phyloP scores from a whole-genome alignment of 257 asterid genomes.

The Capsicum chinense region DNA sequence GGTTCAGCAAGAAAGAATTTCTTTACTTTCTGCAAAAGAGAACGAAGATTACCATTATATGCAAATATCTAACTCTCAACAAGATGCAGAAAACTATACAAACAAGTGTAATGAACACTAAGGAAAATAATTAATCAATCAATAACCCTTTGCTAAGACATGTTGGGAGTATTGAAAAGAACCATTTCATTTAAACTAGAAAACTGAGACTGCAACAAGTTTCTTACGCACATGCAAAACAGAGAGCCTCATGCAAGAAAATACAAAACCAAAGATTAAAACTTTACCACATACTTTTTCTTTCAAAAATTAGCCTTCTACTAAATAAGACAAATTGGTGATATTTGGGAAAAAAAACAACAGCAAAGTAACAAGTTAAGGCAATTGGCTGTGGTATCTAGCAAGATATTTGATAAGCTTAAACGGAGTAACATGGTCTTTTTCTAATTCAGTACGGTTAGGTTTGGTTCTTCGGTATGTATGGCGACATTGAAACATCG shows the following conservation, averaged over 20 bases:
- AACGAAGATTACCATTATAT: neutral
- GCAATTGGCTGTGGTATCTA: neutral
- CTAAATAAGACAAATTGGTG: neutral
- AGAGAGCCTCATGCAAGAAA: neutral
- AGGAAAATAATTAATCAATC: neutral
- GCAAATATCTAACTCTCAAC: neutral
- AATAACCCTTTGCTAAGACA: neutral
- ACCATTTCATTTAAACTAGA: neutral
- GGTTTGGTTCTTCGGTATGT: too few relatives aligned
- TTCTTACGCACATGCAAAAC: neutral
- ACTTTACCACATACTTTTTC: neutral
- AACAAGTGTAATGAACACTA: neutral
- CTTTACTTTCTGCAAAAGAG: slow-evolving; percentile 44
- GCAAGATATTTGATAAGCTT: slow-evolving; percentile 7
- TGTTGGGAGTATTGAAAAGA: neutral
- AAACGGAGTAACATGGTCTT: neutral
- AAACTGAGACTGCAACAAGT: neutral
- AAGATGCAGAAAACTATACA: neutral
- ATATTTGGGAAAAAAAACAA: neutral
- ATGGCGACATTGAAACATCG: too few relatives aligned
- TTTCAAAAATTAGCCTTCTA: neutral
- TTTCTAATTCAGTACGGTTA: too few relatives aligned
- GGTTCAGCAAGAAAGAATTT: slow-evolving; percentile 41
- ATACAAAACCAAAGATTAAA: neutral
- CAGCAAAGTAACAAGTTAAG: neutral